Evolutionary conservation across 2,329 filamentous ascomycete genomes (phyloP).

Genomic region (Fusarium sambucinum): DNA sequence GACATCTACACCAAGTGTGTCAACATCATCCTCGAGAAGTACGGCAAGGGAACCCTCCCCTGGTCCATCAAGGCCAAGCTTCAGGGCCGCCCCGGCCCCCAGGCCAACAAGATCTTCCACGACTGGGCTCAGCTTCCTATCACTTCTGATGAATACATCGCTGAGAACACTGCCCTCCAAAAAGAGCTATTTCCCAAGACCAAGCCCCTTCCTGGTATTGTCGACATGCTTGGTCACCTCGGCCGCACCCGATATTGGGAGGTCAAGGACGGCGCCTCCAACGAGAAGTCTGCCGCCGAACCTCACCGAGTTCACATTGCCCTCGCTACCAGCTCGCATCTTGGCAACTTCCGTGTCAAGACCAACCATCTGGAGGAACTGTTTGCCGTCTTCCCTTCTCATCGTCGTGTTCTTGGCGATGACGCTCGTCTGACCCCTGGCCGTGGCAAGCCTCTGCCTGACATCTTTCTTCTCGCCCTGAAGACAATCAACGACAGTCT

Average conservation of each 20-base stretch:
- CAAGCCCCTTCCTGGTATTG: constrained; percentile 83
- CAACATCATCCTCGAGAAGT: constrained; percentile 83
- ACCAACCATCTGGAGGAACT: constrained; percentile 70
- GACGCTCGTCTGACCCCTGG: constrained; percentile 81
- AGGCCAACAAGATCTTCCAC: constrained; percentile 69
- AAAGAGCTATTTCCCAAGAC: constrained; percentile 76
- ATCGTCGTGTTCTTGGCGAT: constrained; percentile 86
- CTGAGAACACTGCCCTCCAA: constrained; percentile 73
- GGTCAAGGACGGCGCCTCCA: constrained; percentile 46
- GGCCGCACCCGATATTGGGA: constrained; percentile 65
- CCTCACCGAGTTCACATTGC: constrained; percentile 77
- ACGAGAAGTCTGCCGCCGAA: constrained; percentile 28
- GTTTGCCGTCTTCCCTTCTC: constrained; percentile 73
- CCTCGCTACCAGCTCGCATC: constrained; percentile 83
- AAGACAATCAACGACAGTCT: constrained; percentile 84
- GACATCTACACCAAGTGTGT: constrained; percentile 87
- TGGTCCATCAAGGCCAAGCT: constrained; percentile 95
- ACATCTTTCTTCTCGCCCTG: constrained; percentile 92
- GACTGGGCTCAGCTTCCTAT: constrained; percentile 91
- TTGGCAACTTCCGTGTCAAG: constrained; percentile 81
- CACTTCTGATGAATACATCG: constrained; percentile 72
- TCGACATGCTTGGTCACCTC: constrained; percentile 73
- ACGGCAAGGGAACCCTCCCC: constrained; percentile 80
- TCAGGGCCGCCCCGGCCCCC: constrained; percentile 68
- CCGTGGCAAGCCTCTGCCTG: constrained; percentile 92